These are phyloP conservation scores for Capronia epimyces DNA, from an alignment of 2,329 filamentous ascomycete genomes.

Conservation along the genomic window DNA sequence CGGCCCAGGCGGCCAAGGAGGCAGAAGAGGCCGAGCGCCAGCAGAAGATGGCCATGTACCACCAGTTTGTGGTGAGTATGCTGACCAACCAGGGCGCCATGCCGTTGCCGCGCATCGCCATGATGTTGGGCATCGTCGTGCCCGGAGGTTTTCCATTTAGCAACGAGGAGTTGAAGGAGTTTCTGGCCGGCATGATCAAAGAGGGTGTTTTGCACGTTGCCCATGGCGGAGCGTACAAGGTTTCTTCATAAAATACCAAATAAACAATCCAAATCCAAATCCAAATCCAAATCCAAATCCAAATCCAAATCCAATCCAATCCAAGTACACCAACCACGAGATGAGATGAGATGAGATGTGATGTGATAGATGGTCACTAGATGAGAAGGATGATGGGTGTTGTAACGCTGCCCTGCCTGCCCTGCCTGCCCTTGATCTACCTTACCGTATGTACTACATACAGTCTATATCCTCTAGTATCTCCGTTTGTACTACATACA, in stretches of 20 bases:
- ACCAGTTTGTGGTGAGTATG: constrained; percentile 92
- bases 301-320: no score
- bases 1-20: constrained; percentile 41
- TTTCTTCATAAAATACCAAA: constrained; percentile 10
- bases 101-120: constrained; percentile 73
- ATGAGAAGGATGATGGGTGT: no score
- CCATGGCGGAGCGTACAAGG: constrained; percentile 62
- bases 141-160: constrained; percentile 84
- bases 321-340: no score
- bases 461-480: no score
- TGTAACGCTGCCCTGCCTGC: no score
- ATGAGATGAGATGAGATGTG: no score
- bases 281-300: no score
- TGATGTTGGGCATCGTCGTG: constrained; percentile 93
- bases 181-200: constrained; percentile 71
- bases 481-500: no score
- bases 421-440: no score
- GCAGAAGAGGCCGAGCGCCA: constrained; percentile 54
- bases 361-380: no score
- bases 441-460: no score
- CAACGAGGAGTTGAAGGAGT: constrained; percentile 78
- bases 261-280: no score
- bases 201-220: constrained; percentile 63
- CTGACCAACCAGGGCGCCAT: constrained; percentile 85
- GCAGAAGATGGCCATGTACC: constrained; percentile 70